Conservation (phyloP, 768 basidiomycete species). For the Hebeloma cylindrosporum region DNA sequence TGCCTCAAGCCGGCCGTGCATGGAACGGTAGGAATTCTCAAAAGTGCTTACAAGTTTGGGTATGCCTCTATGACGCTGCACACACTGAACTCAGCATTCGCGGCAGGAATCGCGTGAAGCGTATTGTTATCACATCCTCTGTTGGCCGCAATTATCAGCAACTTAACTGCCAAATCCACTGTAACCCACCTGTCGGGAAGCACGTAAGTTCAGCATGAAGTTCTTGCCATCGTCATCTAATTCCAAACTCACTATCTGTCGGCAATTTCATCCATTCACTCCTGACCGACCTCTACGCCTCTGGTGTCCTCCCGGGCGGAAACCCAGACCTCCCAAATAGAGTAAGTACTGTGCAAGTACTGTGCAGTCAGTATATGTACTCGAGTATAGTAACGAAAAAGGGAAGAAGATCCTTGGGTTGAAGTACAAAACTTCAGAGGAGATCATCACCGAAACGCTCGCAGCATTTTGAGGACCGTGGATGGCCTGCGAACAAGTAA, state of each 20-base stretch:
- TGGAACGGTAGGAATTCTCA: conserved; percentile 64
- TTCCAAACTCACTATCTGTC: background rate
- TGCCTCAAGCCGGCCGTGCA: conserved; percentile 67
- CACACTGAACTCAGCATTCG: background rate
- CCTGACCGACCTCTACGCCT: conserved; percentile 3
- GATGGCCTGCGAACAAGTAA: no score
- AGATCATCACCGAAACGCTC: background rate
- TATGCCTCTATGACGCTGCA: conserved; percentile 21
- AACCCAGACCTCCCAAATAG: background rate
- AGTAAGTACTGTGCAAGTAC: no score
- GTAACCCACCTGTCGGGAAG: conserved; percentile 9
- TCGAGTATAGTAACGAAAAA: conserved; percentile 3
- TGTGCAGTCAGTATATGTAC: no score
- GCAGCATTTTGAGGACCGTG: conserved; percentile 3
- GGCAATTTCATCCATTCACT: conserved; percentile 4
- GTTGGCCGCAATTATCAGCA: background rate
- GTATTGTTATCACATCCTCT: conserved; percentile 69
- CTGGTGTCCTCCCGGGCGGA: conserved; percentile 7
- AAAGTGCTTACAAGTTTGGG: conserved; percentile 54
- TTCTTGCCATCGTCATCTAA: background rate
- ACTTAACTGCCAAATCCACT: background rate
- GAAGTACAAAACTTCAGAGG: background rate
- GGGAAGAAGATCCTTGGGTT: background rate
- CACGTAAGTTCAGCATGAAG: no score
- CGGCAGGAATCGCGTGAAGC: conserved; percentile 42